Evolutionary conservation across 139 green algal species (phyloP).

Genomic region (Haematococcus lacustris): DNA sequence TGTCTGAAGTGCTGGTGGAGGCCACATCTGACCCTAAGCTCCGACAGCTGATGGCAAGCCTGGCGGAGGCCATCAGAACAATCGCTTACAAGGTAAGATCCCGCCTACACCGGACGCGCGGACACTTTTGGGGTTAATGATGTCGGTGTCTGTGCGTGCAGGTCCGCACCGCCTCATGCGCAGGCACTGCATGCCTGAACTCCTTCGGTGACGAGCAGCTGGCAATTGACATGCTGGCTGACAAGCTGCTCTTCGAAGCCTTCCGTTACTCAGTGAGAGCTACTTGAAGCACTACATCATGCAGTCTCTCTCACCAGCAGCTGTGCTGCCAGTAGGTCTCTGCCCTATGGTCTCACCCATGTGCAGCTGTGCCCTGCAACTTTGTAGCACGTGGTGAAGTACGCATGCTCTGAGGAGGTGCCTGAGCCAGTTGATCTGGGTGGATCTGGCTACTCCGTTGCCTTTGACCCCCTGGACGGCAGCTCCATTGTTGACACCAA

Average conservation of each 20-base stretch:
- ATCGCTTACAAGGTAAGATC: slow-evolving; percentile 89
- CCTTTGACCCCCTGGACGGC: slow-evolving; percentile 92
- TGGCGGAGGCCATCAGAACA: slow-evolving; percentile 84
- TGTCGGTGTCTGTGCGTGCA: slow-evolving; percentile 19
- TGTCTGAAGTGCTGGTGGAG: slow-evolving; percentile 88
- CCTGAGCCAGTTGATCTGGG: slow-evolving; percentile 83
- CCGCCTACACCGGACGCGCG: too few relatives aligned
- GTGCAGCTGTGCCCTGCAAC: neutral
- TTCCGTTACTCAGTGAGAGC: slow-evolving; percentile 72
- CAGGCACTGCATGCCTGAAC: slow-evolving; percentile 83
- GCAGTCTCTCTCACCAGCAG: too few relatives aligned
- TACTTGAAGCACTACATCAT: too few relatives aligned
- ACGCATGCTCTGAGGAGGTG: slow-evolving; percentile 89
- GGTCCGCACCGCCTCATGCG: slow-evolving; percentile 84
- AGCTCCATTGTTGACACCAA: slow-evolving; percentile 95
- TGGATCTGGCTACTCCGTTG: slow-evolving; percentile 78
- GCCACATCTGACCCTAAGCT: slow-evolving; percentile 80
- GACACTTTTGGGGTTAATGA: neutral
- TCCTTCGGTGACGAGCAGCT: slow-evolving; percentile 94
- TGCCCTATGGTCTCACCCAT: neutral
- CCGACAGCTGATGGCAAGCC: slow-evolving; percentile 83
- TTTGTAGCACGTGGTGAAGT: slow-evolving; percentile 67
- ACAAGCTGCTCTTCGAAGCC: slow-evolving; percentile 92
- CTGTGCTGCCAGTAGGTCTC: too few relatives aligned
- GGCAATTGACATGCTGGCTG: slow-evolving; percentile 85